A percentile compares a stretch with the other conserved stretches of the same genome.
These are phyloP conservation scores for Penicillium sp. DNA, from an alignment of 2,329 filamentous ascomycete genomes.

Conservation along the genomic window DNA sequence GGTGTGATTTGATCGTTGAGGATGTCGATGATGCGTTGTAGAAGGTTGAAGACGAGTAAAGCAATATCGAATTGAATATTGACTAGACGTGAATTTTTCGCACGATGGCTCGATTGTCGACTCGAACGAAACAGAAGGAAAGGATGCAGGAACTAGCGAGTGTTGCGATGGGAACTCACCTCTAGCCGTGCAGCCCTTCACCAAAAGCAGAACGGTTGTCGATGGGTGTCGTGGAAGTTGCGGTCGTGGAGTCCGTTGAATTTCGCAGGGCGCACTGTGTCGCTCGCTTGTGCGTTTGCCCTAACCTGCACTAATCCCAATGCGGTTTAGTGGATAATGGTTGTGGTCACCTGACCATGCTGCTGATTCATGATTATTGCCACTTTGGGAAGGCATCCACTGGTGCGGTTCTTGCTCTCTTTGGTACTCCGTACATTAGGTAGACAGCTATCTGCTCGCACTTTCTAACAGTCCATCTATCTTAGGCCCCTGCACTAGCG, in stretches of 20 bases:
- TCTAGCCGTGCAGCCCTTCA: constrained; percentile 45
- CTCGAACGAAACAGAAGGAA: constrained; percentile 27
- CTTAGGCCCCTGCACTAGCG: constrained; percentile 11
- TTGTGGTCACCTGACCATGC: constrained; percentile 22
- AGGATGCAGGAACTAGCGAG: constrained; percentile 21
- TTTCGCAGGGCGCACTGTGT: constrained; percentile 40
- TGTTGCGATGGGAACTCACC: constrained; percentile 34
- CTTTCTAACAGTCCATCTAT: not conserved
- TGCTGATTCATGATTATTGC: constrained; percentile 13
- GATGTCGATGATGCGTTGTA: constrained; percentile 7
- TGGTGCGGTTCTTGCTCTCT: not conserved
- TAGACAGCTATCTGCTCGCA: not conserved
- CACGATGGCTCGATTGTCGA: constrained; percentile 17
- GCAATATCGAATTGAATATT: constrained; percentile 13
- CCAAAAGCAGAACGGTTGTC: constrained; percentile 41
- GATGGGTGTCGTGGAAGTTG: constrained; percentile 40
- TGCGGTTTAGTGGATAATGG: constrained; percentile 16
- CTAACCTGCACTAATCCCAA: constrained; percentile 36
- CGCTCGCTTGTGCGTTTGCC: constrained; percentile 45
- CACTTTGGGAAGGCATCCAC: not conserved
- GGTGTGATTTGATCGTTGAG: constrained; percentile 2
- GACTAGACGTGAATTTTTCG: constrained; percentile 6
- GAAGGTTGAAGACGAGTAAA: constrained; percentile 6
- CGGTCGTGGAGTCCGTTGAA: constrained; percentile 41
- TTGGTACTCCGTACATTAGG: not conserved